These are phyloP conservation scores for Plasmodium coatneyi DNA, from an alignment of 169 alveolate species.

Conservation along the genomic window DNA sequence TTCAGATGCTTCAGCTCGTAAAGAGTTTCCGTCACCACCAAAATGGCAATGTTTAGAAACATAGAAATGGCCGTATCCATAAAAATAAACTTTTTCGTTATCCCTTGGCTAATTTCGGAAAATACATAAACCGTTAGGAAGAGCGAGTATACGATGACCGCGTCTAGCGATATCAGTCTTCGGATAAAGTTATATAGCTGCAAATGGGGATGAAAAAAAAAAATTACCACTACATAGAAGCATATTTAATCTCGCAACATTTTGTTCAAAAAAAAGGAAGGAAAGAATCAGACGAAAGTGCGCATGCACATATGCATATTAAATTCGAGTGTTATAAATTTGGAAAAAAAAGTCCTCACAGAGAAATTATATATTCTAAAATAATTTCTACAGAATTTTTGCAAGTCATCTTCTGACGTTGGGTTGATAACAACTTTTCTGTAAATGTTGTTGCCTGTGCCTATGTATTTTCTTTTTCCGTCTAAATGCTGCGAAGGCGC, in stretches of 20 bases:
- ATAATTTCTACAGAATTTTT: slow-evolving; percentile 72
- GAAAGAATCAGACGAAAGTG: neutral
- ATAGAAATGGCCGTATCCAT: slow-evolving; percentile 54
- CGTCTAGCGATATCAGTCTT: slow-evolving; percentile 62
- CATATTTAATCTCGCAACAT: neutral
- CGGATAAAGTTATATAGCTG: slow-evolving; percentile 65
- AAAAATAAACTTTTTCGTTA: slow-evolving; percentile 29
- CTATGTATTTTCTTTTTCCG: slow-evolving; percentile 47
- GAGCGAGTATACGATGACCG: slow-evolving; percentile 46
- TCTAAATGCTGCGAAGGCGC: slow-evolving; percentile 7
- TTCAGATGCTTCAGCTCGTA: slow-evolving; percentile 57
- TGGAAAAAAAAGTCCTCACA: slow-evolving; percentile 9
- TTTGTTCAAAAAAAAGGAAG: neutral
- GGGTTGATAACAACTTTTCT: slow-evolving; percentile 76
- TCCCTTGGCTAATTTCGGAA: slow-evolving; percentile 57
- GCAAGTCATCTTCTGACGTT: slow-evolving; percentile 73
- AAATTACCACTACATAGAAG: neutral
- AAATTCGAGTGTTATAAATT: neutral
- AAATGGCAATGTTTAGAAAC: slow-evolving; percentile 25
- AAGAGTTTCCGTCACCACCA: slow-evolving; percentile 54
- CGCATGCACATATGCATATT: neutral
- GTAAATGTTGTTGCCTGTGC: slow-evolving; percentile 41
- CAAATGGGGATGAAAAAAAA: slow-evolving; percentile 13
- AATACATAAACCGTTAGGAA: slow-evolving; percentile 59
- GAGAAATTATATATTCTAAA: slow-evolving; percentile 73